Conservation (phyloP, 805 yeast genomes). For the baker's yeast (Saccharomyces cerevisiae) region DNA sequence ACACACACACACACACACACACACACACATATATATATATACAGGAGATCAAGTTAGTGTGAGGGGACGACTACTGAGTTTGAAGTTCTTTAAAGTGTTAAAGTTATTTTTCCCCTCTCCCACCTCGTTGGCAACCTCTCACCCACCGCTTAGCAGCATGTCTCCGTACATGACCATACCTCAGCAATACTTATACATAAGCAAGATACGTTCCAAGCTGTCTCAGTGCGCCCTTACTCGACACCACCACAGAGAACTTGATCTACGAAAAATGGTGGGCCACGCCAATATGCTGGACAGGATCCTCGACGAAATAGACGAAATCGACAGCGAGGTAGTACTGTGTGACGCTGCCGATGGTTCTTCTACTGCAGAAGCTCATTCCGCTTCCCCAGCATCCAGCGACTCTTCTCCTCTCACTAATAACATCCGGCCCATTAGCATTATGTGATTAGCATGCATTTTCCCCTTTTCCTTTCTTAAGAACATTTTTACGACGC, state of each 20-base stretch:
- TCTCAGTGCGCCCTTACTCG: not conserved
- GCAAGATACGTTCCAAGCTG: not conserved
- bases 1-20: too few relatives aligned
- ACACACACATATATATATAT: too few relatives aligned
- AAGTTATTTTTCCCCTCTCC: not conserved
- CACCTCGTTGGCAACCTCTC: not conserved
- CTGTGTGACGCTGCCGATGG: not conserved
- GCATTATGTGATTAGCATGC: not conserved
- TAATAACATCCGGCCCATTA: not conserved
- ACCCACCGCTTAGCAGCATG: not conserved
- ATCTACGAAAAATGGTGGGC: slow-evolving; percentile 24
- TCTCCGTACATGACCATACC: not conserved
- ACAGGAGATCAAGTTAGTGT: not conserved
- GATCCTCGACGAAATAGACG: slow-evolving; percentile 18
- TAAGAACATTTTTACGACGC: not conserved
- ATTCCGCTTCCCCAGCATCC: not conserved
- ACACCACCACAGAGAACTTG: slow-evolving; percentile 12
- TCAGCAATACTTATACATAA: not conserved
- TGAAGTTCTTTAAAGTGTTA: not conserved
- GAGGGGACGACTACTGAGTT: not conserved
- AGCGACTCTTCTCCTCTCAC: not conserved
- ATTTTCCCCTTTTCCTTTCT: not conserved
- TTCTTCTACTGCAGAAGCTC: not conserved
- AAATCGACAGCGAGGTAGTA: not conserved
- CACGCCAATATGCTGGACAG: slow-evolving; percentile 27